phyloP scores from a whole-genome alignment of 2,329 filamentous ascomycete species.

The Aspergillus vadensis region DNA sequence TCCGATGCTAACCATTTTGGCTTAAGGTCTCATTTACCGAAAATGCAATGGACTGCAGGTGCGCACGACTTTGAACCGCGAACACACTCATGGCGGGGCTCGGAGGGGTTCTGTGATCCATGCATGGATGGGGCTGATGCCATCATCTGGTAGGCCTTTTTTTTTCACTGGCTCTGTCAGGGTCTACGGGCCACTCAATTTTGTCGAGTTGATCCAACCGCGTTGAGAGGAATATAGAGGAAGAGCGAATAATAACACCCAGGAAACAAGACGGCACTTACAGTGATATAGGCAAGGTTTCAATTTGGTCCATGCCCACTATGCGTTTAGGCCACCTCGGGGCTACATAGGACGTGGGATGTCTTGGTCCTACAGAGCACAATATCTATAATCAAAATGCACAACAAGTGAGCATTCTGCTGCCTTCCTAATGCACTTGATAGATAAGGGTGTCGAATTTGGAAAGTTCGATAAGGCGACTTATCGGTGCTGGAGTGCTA shows the following conservation, averaged over 20 bases:
- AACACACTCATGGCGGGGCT: neutral
- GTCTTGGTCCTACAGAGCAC: neutral
- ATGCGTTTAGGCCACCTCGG: neutral
- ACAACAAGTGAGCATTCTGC: neutral
- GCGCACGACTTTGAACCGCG: neutral
- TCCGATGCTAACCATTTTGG: neutral
- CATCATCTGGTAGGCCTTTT: neutral
- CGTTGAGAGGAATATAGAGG: neutral
- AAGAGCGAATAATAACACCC: neutral
- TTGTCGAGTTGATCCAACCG: neutral
- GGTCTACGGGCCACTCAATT: neutral
- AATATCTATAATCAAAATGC: neutral
- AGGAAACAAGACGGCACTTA: neutral
- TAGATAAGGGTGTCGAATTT: neutral
- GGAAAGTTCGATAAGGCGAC: neutral
- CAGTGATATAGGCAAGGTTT: neutral
- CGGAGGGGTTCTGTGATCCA: slow-evolving; percentile 5
- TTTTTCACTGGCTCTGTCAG: neutral
- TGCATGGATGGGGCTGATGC: slow-evolving; percentile 3
- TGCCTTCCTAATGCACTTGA: neutral
- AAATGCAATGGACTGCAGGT: slow-evolving; percentile 4
- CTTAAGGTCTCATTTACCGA: neutral
- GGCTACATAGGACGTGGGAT: neutral
- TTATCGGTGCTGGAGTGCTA: neutral
- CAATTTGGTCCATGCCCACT: neutral